A percentile compares a stretch with the other conserved stretches of the same genome.
Conservation (phyloP, 2,329 filamentous ascomycete genomes). For the Beauveria sp. region DNA sequence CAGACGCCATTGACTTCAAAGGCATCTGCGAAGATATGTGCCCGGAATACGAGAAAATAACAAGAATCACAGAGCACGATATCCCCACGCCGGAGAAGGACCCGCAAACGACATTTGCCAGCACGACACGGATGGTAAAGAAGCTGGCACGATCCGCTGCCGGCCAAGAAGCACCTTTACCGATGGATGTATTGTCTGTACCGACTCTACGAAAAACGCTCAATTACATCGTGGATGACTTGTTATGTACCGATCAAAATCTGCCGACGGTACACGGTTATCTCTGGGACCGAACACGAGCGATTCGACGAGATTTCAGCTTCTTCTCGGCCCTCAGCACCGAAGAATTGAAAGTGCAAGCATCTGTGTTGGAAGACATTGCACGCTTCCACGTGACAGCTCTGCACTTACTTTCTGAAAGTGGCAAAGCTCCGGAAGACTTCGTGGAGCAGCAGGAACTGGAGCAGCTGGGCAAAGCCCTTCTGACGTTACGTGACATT, state of each 20-base stretch:
- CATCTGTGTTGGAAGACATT: slow-evolving; percentile 59
- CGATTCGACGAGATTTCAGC: slow-evolving; percentile 60
- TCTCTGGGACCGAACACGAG: slow-evolving; percentile 60
- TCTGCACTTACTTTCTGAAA: slow-evolving; percentile 53
- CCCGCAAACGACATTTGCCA: slow-evolving; percentile 34
- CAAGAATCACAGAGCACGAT: slow-evolving; percentile 53
- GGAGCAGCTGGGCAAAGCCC: slow-evolving; percentile 58
- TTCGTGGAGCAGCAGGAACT: slow-evolving; percentile 62
- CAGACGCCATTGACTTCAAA: slow-evolving; percentile 59
- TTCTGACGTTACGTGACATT: slow-evolving; percentile 57
- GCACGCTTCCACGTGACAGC: slow-evolving; percentile 59
- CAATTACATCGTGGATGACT: slow-evolving; percentile 54
- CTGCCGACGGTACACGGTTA: slow-evolving; percentile 53
- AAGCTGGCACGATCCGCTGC: slow-evolving; percentile 60
- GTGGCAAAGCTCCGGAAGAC: slow-evolving; percentile 47
- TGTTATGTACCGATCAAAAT: slow-evolving; percentile 47
- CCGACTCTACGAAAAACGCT: slow-evolving; percentile 50
- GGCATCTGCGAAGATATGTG: slow-evolving; percentile 65
- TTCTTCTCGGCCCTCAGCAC: slow-evolving; percentile 55
- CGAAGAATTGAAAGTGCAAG: slow-evolving; percentile 49
- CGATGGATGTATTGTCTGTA: slow-evolving; percentile 59
- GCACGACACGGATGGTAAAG: slow-evolving; percentile 54
- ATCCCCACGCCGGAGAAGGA: slow-evolving; percentile 49
- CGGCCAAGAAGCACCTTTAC: slow-evolving; percentile 58
- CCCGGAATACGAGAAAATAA: slow-evolving; percentile 57